Percentiles rank a stretch among this genome's conserved stretches.
These are phyloP conservation scores for Alternaria brassicicola DNA, from an alignment of 2,329 filamentous ascomycete genomes.

Conservation along the genomic window DNA sequence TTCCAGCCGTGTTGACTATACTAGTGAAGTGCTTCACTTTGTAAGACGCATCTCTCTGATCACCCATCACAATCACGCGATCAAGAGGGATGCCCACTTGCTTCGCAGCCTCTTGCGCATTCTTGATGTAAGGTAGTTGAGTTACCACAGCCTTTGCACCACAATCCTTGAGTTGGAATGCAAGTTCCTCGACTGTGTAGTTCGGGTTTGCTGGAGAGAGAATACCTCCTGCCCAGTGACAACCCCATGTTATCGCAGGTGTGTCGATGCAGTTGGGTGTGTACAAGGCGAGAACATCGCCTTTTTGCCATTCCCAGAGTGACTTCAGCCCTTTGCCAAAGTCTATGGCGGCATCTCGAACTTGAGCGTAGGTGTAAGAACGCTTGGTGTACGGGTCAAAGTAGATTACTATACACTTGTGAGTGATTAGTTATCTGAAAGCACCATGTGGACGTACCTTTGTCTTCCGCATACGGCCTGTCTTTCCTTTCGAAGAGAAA, in stretches of 20 bases:
- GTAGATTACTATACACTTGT: slow-evolving; percentile 68
- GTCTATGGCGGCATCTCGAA: slow-evolving; percentile 69
- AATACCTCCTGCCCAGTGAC: slow-evolving; percentile 81
- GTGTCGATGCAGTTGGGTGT: slow-evolving; percentile 84
- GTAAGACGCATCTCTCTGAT: slow-evolving; percentile 64
- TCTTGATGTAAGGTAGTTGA: slow-evolving; percentile 68
- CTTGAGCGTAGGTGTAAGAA: slow-evolving; percentile 72
- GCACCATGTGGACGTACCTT: slow-evolving; percentile 59
- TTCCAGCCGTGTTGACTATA: slow-evolving; percentile 68
- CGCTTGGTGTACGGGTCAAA: slow-evolving; percentile 73
- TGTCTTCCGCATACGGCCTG: slow-evolving; percentile 70
- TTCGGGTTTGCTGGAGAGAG: slow-evolving; percentile 86
- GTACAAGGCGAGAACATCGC: slow-evolving; percentile 82
- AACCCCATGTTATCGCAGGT: slow-evolving; percentile 75
- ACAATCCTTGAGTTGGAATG: slow-evolving; percentile 81
- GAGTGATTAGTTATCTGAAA: slow-evolving; percentile 8
- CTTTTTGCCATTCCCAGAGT: slow-evolving; percentile 77
- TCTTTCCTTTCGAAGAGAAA: slow-evolving; percentile 76
- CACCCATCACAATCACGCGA: slow-evolving; percentile 77
- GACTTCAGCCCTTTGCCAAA: slow-evolving; percentile 82
- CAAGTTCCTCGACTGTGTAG: slow-evolving; percentile 83
- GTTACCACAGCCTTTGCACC: slow-evolving; percentile 77
- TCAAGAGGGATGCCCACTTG: slow-evolving; percentile 73
- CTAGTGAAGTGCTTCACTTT: slow-evolving; percentile 74
- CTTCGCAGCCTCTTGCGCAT: slow-evolving; percentile 70